Evolutionary conservation across 129 eudicot genomes (phyloP).

Genomic region (Lonicera japonica): DNA sequence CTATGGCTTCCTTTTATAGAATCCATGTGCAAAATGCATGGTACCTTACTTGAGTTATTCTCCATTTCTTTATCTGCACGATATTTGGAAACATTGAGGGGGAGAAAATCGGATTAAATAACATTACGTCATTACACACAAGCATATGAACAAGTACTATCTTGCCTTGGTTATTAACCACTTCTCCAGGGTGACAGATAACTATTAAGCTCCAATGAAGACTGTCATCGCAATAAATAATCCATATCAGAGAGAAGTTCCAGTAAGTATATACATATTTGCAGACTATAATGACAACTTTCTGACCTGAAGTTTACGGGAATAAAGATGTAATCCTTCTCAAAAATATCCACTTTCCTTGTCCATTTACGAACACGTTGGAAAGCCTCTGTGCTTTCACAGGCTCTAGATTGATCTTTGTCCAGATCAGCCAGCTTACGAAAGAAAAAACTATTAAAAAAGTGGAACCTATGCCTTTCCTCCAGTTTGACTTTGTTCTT

Average conservation of each 20-base stretch:
- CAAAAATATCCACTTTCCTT: constrained; percentile 59
- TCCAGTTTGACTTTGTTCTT: constrained; percentile 33
- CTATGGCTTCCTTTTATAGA: constrained; percentile 79
- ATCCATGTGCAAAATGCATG: constrained; percentile 81
- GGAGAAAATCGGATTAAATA: background rate
- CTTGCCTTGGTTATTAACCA: constrained; percentile 34
- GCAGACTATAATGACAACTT: constrained; percentile 5
- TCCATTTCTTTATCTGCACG: constrained; percentile 42
- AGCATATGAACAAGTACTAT: constrained; percentile 3
- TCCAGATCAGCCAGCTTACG: constrained; percentile 65
- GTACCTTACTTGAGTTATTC: constrained; percentile 28
- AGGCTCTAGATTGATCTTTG: constrained; percentile 26
- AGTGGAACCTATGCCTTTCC: constrained; percentile 48
- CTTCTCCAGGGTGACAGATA: constrained; percentile 83
- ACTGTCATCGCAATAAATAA: constrained; percentile 31
- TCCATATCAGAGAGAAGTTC: constrained; percentile 8
- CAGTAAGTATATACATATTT: constrained; percentile 1
- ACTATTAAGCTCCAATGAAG: constrained; percentile 84
- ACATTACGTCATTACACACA: background rate
- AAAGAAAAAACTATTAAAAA: constrained; percentile 75
- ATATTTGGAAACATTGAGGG: constrained; percentile 9
- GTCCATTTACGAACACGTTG: constrained; percentile 77
- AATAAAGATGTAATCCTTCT: constrained; percentile 66
- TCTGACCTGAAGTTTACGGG: constrained; percentile 82
- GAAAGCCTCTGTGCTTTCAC: constrained; percentile 50